Evolutionary conservation across 164 flowering plant genomes (phyloP).

Genomic region (Macadamia integrifolia): DNA sequence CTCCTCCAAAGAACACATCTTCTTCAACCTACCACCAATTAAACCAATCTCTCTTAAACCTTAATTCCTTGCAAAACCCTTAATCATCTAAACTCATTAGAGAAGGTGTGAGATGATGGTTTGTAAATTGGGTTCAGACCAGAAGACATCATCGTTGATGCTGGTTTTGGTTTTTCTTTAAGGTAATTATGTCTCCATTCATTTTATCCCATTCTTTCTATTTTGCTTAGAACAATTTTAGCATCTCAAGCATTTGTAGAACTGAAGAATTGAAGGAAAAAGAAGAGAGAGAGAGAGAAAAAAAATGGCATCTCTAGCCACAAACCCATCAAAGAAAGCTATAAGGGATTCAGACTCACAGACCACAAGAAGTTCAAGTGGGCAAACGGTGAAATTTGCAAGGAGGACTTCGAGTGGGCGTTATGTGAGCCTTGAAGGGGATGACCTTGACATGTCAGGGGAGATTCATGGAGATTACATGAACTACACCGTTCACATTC

Average conservation of each 20-base stretch:
- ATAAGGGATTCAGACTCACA: neutral
- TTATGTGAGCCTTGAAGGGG: constrained; percentile 50
- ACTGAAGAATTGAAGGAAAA: neutral
- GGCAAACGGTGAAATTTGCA: constrained; percentile 38
- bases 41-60: too few relatives aligned
- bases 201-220: too few relatives aligned
- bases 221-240: too few relatives aligned
- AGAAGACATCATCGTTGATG: too few relatives aligned
- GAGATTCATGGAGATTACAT: constrained; percentile 33
- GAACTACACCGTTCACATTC: constrained; percentile 61
- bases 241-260: too few relatives aligned
- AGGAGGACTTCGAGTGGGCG: constrained; percentile 59
- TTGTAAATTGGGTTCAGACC: too few relatives aligned
- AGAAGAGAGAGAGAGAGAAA: neutral
- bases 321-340: neutral
- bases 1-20: neutral
- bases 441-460: constrained; percentile 64
- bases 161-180: too few relatives aligned
- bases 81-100: too few relatives aligned
- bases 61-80: neutral
- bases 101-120: neutral
- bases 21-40: too few relatives aligned
- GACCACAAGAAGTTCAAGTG: neutral
- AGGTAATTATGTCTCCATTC: too few relatives aligned
- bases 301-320: neutral